phyloP scores from a whole-genome alignment of 805 yeast species.

The Candida cerambycidarum region DNA sequence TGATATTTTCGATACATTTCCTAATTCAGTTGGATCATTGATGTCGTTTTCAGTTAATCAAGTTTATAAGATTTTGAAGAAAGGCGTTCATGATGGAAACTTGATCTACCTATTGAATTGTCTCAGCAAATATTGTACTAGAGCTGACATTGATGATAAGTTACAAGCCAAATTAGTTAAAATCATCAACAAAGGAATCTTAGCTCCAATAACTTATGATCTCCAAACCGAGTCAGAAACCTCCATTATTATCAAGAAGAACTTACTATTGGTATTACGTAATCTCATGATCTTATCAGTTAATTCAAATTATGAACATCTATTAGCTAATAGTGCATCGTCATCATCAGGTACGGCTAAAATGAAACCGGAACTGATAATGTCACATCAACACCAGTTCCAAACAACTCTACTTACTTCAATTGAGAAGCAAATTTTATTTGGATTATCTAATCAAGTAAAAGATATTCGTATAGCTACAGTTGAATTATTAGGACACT shows the following conservation, averaged over 20 bases:
- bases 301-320: slow-evolving; percentile 36
- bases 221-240: slow-evolving; percentile 16
- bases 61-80: slow-evolving; percentile 40
- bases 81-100: slow-evolving; percentile 25
- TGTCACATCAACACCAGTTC: slow-evolving; percentile 40
- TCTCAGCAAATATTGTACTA: slow-evolving; percentile 35
- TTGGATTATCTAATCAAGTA: slow-evolving; percentile 31
- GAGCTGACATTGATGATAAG: slow-evolving; percentile 41
- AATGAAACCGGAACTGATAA: slow-evolving; percentile 42
- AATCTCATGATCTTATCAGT: slow-evolving; percentile 33
- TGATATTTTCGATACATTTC: slow-evolving; percentile 38
- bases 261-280: slow-evolving; percentile 32
- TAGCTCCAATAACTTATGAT: slow-evolving; percentile 20
- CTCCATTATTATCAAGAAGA: slow-evolving; percentile 25
- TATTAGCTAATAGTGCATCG: slow-evolving; percentile 36
- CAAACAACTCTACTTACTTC: slow-evolving; percentile 29
- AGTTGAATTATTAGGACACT: slow-evolving; percentile 33
- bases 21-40: slow-evolving; percentile 36
- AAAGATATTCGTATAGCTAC: slow-evolving; percentile 38
- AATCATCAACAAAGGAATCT: slow-evolving; percentile 29
- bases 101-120: slow-evolving; percentile 31
- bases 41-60: slow-evolving; percentile 33
- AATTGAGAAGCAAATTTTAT: slow-evolving; percentile 29
- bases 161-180: slow-evolving; percentile 35
- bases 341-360: slow-evolving; percentile 36